These are phyloP conservation scores for Gigaspora rosea DNA, from an alignment of 192 early-diverging fungal genomes.

Conservation along the genomic window DNA sequence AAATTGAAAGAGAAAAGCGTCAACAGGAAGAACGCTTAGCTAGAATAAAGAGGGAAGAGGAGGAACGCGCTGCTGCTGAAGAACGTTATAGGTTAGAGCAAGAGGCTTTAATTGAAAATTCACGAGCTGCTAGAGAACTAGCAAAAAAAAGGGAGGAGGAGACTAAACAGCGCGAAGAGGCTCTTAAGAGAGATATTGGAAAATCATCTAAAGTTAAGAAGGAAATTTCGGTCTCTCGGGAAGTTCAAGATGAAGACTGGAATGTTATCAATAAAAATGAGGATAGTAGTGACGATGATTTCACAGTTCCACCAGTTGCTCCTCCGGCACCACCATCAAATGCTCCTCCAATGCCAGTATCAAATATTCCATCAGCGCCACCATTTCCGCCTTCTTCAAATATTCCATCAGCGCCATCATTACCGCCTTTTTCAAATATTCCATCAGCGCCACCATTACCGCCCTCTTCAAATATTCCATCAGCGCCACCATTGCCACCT, in stretches of 20 bases:
- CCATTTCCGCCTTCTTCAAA: constrained; percentile 28
- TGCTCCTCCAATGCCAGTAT: constrained; percentile 34
- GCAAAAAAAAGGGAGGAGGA: constrained; percentile 28
- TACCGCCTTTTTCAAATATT: constrained; percentile 17
- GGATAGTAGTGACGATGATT: constrained; percentile 36
- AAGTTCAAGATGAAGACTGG: constrained; percentile 39
- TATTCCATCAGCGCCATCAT: constrained; percentile 10
- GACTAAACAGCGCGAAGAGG: constrained; percentile 21
- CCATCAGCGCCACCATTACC: constrained; percentile 15
- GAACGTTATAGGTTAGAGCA: constrained; percentile 5
- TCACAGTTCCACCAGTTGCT: constrained; percentile 28
- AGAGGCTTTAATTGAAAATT: constrained; percentile 14
- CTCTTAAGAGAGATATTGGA: neutral
- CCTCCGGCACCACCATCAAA: constrained; percentile 26
- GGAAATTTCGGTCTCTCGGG: constrained; percentile 21
- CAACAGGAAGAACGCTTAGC: constrained; percentile 42
- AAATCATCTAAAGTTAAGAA: neutral
- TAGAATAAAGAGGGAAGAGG: constrained; percentile 25
- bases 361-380: constrained; percentile 32
- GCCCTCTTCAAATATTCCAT: neutral
- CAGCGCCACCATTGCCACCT: constrained; percentile 25
- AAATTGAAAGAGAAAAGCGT: constrained; percentile 35
- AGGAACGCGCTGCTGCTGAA: constrained; percentile 23
- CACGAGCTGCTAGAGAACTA: constrained; percentile 19
- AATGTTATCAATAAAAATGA: constrained; percentile 33